phyloP scores from a whole-genome alignment of 148 eudicot genomes.

The Camellia lanceoleosa region DNA sequence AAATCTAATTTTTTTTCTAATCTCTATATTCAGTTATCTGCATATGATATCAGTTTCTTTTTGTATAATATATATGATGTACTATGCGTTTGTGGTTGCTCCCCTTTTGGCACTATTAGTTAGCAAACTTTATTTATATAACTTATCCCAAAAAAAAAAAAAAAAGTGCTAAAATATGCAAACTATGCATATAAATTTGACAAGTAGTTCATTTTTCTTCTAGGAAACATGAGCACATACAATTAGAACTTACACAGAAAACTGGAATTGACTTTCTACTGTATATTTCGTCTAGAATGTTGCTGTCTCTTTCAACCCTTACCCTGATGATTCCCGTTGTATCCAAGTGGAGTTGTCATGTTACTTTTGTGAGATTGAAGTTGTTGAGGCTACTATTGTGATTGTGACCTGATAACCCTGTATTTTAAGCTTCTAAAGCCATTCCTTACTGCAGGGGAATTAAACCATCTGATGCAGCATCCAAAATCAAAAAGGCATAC shows the following conservation, averaged over 20 bases:
- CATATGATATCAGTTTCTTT: too few species aligned
- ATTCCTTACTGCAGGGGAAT: slow-evolving; percentile 46
- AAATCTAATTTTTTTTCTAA: too few species aligned
- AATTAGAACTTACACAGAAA: background rate
- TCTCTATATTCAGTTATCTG: too few species aligned
- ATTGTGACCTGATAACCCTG: background rate
- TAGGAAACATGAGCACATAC: background rate
- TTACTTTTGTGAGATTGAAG: background rate
- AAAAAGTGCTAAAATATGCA: background rate
- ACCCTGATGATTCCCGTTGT: background rate
- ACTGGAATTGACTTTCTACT: too few species aligned
- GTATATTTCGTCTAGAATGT: background rate
- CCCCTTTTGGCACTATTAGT: background rate
- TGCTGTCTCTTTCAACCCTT: background rate
- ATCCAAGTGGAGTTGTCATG: background rate
- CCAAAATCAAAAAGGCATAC: slow-evolving; percentile 93
- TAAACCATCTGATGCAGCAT: slow-evolving; percentile 59
- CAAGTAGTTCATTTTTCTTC: background rate
- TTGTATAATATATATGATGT: too few species aligned
- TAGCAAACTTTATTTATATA: background rate
- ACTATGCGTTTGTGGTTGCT: too few species aligned
- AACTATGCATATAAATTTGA: background rate
- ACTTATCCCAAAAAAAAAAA: background rate
- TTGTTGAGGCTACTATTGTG: background rate
- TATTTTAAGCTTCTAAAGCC: background rate